Evolutionary conservation across 73 alveolate genomes (phyloP).

Genomic region (Symbiodinium pilosum): DNA sequence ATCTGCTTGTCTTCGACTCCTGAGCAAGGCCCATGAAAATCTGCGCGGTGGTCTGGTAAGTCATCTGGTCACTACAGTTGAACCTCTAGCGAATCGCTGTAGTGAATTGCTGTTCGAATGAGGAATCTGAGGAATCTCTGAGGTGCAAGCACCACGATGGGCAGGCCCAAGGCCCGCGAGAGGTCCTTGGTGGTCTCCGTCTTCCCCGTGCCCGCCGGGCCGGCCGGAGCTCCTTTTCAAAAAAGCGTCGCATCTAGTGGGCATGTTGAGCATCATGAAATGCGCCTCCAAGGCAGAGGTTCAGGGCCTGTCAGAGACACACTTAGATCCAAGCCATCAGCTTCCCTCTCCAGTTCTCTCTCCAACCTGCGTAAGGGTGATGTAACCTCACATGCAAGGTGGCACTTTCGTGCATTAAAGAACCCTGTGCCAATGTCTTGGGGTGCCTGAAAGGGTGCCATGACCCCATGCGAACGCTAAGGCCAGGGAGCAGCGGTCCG

Average conservation of each 20-base stretch:
- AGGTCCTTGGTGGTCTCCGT: slow-evolving; percentile 98
- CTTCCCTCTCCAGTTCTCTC: slow-evolving; percentile 18
- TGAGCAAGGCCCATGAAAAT: slow-evolving; percentile 99
- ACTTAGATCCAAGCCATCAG: neutral
- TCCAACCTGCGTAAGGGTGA: slow-evolving; percentile 99
- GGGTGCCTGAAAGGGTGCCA: neutral
- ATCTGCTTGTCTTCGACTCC: neutral
- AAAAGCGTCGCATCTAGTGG: no score
- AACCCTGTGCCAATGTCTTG: neutral
- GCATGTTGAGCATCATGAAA: no score
- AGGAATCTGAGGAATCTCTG: neutral
- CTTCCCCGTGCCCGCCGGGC: slow-evolving; percentile 99
- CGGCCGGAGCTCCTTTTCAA: slow-evolving; percentile 99
- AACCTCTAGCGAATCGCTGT: slow-evolving; percentile 46
- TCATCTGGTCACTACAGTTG: slow-evolving; percentile 99
- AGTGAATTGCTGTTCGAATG: neutral
- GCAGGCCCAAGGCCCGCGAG: slow-evolving; percentile 99
- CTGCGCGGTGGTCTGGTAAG: slow-evolving; percentile 99
- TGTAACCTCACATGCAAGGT: slow-evolving; percentile 97
- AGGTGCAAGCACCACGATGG: slow-evolving; percentile 99
- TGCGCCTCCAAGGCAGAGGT: slow-evolving; percentile 95
- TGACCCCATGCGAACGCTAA: neutral
- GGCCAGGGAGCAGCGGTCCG: slow-evolving; percentile 95
- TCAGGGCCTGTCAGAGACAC: slow-evolving; percentile 88
- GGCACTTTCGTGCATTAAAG: neutral